These are phyloP conservation scores for Piper longum DNA, from an alignment of 164 flowering plant species.

Conservation along the genomic window DNA sequence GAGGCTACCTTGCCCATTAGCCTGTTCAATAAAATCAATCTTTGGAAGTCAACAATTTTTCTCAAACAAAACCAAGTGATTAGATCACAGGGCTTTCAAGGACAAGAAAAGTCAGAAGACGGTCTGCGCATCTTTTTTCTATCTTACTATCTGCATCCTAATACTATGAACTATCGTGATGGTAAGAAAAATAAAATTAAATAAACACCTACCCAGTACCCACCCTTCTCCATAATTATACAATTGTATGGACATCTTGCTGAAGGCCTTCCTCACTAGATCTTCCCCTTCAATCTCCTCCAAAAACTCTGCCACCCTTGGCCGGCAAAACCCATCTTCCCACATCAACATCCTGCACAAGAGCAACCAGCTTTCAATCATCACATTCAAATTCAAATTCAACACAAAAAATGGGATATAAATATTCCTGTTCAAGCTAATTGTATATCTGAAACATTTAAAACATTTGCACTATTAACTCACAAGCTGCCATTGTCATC, in stretches of 20 bases:
- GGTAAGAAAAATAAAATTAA: not conserved
- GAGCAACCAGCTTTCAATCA: not conserved
- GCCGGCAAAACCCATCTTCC: constrained; percentile 98
- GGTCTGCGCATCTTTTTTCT: too few relatives aligned
- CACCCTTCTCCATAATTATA: constrained; percentile 99
- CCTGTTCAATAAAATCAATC: constrained; percentile 35
- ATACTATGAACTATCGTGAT: not conserved
- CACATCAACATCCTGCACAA: constrained; percentile 90
- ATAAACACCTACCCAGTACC: constrained; percentile 83
- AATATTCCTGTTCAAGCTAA: not conserved
- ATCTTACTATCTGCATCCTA: too few relatives aligned
- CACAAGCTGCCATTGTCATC: constrained; percentile 83
- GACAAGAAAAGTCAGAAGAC: too few relatives aligned
- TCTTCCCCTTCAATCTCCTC: constrained; percentile 84
- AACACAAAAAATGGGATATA: not conserved
- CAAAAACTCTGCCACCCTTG: constrained; percentile 55
- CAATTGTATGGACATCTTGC: constrained; percentile 98
- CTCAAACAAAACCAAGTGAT: too few relatives aligned
- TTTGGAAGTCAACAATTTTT: too few relatives aligned
- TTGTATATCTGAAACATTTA: not conserved
- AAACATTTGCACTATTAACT: constrained; percentile 16
- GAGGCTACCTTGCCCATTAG: constrained; percentile 99
- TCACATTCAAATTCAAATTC: not conserved
- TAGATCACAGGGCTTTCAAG: too few relatives aligned
- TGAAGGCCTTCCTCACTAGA: constrained; percentile 92